phyloP scores from a whole-genome alignment of 139 green algal species.

The Edaphochlamys debaryana region DNA sequence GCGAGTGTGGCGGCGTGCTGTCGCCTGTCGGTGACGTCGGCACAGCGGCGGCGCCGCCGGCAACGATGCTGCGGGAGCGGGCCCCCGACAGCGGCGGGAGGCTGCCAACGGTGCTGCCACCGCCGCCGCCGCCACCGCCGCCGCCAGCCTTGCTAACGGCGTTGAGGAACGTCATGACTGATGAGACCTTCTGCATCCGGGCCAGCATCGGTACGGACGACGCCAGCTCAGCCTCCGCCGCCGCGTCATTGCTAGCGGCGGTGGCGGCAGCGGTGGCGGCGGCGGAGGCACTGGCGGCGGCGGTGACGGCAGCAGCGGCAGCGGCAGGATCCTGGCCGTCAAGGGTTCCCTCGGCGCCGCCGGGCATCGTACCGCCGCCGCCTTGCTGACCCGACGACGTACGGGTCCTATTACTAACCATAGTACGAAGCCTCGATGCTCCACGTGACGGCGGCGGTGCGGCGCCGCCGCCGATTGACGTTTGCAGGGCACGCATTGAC shows the following conservation, averaged over 20 bases:
- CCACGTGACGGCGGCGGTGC: neutral
- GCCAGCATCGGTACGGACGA: conserved; percentile 20
- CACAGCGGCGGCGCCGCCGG: too few species aligned
- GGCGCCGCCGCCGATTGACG: neutral
- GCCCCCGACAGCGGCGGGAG: too few species aligned
- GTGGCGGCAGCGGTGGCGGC: neutral
- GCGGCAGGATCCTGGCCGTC: too few species aligned
- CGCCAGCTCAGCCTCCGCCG: conserved; percentile 14
- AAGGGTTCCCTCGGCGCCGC: neutral
- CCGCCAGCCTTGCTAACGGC: conserved; percentile 4
- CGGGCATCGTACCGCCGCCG: too few species aligned
- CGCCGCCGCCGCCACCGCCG: neutral
- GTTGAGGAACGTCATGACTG: conserved; percentile 26
- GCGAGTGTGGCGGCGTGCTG: too few species aligned
- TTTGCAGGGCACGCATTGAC: too few species aligned
- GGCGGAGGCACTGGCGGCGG: neutral
- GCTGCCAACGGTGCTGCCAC: too few species aligned
- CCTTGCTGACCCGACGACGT: neutral
- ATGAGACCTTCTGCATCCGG: conserved; percentile 15
- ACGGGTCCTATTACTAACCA: neutral
- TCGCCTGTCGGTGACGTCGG: too few species aligned
- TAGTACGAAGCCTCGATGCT: conserved; percentile 12
- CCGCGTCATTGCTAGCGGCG: too few species aligned
- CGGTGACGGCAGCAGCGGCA: too few species aligned
- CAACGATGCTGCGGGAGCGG: too few species aligned